A percentile compares a stretch with the other conserved stretches of the same genome.
Evolutionary conservation across 75 land plant genomes (phyloP).

Genomic region (Selaginella tamariscina): DNA sequence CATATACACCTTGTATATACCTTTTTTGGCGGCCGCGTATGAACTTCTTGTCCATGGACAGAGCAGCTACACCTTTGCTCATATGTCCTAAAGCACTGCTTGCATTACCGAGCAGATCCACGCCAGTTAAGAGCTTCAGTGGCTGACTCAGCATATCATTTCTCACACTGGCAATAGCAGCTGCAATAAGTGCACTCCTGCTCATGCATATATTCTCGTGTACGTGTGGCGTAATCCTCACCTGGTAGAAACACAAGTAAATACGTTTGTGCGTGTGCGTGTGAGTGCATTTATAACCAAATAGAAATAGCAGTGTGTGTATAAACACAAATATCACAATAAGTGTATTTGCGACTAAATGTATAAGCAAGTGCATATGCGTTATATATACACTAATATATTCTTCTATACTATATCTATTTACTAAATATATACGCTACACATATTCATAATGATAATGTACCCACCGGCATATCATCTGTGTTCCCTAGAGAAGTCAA

Average conservation of each 20-base stretch:
- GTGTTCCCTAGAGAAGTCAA: slow-evolving; percentile 96
- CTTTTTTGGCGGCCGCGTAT: slow-evolving; percentile 65
- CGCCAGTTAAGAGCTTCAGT: slow-evolving; percentile 76
- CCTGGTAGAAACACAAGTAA: slow-evolving; percentile 30
- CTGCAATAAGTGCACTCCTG: slow-evolving; percentile 59
- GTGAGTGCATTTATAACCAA: too few species aligned
- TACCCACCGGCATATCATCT: slow-evolving; percentile 72
- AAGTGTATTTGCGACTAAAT: too few species aligned
- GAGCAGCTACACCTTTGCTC: slow-evolving; percentile 99
- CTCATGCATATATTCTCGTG: slow-evolving; percentile 82
- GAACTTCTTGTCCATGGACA: slow-evolving; percentile 99
- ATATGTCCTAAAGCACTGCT: slow-evolving; percentile 98
- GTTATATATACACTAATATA: too few species aligned
- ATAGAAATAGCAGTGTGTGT: too few species aligned
- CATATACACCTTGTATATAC: too few species aligned
- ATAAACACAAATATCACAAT: too few species aligned
- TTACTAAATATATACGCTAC: too few species aligned
- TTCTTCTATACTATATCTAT: too few species aligned
- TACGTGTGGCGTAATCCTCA: slow-evolving; percentile 62
- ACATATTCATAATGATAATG: too few species aligned
- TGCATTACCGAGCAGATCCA: slow-evolving; percentile 95
- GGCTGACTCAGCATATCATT: slow-evolving; percentile 97
- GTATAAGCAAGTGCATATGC: too few species aligned
- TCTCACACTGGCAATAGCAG: slow-evolving; percentile 59
- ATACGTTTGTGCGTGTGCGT: too few species aligned